These are phyloP conservation scores for Phytophthora litchii DNA, from an alignment of 352 stramenopile genomes.

Conservation along the genomic window DNA sequence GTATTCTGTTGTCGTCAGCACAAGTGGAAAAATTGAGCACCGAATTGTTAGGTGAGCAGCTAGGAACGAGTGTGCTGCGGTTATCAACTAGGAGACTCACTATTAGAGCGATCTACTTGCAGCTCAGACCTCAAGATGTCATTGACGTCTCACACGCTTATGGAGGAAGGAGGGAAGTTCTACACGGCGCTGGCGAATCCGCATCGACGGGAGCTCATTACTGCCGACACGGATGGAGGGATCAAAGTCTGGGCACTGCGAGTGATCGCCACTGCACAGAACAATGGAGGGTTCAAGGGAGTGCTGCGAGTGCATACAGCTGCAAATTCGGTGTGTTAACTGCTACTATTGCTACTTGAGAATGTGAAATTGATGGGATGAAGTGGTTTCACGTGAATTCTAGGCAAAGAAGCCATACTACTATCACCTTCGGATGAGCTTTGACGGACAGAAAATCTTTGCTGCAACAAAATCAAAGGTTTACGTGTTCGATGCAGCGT, in stretches of 20 bases:
- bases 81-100: neutral
- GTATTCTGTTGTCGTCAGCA: slow-evolving; percentile 45
- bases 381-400: neutral
- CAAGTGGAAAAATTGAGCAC: slow-evolving; percentile 42
- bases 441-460: slow-evolving; percentile 39
- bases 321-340: slow-evolving; percentile 33
- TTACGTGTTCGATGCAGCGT: slow-evolving; percentile 42
- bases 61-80: neutral
- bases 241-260: slow-evolving; percentile 62
- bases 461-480: slow-evolving; percentile 38
- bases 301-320: slow-evolving; percentile 59
- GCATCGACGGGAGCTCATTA: slow-evolving; percentile 50
- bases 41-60: slow-evolving; percentile 46
- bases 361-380: neutral
- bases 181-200: slow-evolving; percentile 47
- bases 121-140: slow-evolving; percentile 52
- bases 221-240: slow-evolving; percentile 53
- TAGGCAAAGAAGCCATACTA: slow-evolving; percentile 44
- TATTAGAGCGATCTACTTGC: neutral
- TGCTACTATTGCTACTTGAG: neutral
- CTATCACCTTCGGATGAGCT: slow-evolving; percentile 39
- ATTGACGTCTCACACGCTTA: slow-evolving; percentile 36
- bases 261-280: slow-evolving; percentile 23
- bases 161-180: slow-evolving; percentile 33
- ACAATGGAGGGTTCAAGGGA: slow-evolving; percentile 44